These are phyloP conservation scores for Gloeophyllum trabeum DNA, from an alignment of 768 basidiomycete species.

Conservation along the genomic window DNA sequence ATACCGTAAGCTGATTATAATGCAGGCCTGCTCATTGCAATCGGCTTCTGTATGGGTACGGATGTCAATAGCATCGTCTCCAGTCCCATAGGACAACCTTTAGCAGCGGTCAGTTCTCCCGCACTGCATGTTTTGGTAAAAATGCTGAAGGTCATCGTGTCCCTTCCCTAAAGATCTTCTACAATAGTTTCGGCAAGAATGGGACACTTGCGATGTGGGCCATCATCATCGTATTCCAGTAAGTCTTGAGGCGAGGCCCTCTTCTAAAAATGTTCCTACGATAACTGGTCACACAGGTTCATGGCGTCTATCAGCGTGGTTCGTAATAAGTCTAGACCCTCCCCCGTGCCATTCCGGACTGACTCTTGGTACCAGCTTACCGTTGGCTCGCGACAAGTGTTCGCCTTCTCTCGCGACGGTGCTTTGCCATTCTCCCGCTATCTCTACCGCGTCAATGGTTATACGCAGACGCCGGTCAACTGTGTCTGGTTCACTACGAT, in stretches of 20 bases:
- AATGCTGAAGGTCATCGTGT: neutral
- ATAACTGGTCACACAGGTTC: slow-evolving; percentile 19
- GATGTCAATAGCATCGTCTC: slow-evolving; percentile 27
- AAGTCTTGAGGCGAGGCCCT: too few species aligned
- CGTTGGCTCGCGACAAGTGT: slow-evolving; percentile 47
- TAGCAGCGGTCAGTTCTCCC: slow-evolving; percentile 36
- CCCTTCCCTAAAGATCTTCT: slow-evolving; percentile 11
- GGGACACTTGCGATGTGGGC: slow-evolving; percentile 26
- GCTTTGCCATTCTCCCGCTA: slow-evolving; percentile 53
- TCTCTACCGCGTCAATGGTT: slow-evolving; percentile 45
- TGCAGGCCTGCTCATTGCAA: slow-evolving; percentile 44
- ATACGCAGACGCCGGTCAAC: slow-evolving; percentile 43
- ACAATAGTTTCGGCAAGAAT: slow-evolving; percentile 22
- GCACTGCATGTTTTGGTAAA: neutral
- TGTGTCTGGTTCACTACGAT: slow-evolving; percentile 40
- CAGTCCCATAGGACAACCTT: slow-evolving; percentile 41
- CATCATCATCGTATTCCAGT: slow-evolving; percentile 21
- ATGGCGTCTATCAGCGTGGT: slow-evolving; percentile 52
- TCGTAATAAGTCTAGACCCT: slow-evolving; percentile 1
- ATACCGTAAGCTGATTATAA: neutral
- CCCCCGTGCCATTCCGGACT: neutral
- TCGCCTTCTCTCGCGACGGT: slow-evolving; percentile 60
- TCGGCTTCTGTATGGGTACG: slow-evolving; percentile 51
- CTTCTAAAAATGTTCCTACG: neutral
- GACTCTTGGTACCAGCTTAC: slow-evolving; percentile 22